Percentiles rank a stretch among this genome's conserved stretches.
These are phyloP conservation scores for Epicoccum nigrum DNA, from an alignment of 2,329 filamentous ascomycete species.

Conservation along the genomic window DNA sequence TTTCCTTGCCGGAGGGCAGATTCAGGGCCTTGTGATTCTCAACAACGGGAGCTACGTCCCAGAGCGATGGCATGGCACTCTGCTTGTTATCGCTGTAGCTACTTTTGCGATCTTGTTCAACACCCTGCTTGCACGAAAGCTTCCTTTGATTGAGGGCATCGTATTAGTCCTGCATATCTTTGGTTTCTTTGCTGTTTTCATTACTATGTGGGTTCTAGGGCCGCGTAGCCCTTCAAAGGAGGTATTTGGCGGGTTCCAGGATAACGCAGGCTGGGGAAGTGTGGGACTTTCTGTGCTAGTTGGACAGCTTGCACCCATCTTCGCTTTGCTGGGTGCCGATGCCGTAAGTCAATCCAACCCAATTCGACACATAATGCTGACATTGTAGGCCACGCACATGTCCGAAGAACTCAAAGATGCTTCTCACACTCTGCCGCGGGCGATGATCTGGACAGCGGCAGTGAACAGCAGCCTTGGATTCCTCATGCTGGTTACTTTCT, in stretches of 20 bases:
- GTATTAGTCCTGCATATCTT: slow-evolving; percentile 53
- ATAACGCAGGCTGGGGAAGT: slow-evolving; percentile 50
- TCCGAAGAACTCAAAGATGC: slow-evolving; percentile 45
- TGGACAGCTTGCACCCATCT: slow-evolving; percentile 5
- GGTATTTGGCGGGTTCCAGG: slow-evolving; percentile 55
- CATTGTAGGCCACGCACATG: slow-evolving; percentile 27
- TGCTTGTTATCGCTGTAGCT: slow-evolving; percentile 52
- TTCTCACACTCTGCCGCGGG: slow-evolving; percentile 44
- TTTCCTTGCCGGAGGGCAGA: slow-evolving; percentile 51
- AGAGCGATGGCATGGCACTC: slow-evolving; percentile 54
- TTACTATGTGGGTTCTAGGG: slow-evolving; percentile 36
- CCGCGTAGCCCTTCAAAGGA: slow-evolving; percentile 45
- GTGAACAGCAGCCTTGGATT: slow-evolving; percentile 10
- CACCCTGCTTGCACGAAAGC: slow-evolving; percentile 15
- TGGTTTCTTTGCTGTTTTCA: slow-evolving; percentile 57
- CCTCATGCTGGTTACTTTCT: slow-evolving; percentile 39
- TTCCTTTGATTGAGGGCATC: background rate
- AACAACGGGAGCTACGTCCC: slow-evolving; percentile 49
- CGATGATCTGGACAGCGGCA: slow-evolving; percentile 49
- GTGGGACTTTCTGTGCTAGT: slow-evolving; percentile 3
- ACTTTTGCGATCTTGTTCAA: slow-evolving; percentile 37
- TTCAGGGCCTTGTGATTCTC: slow-evolving; percentile 46
- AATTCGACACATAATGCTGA: background rate
- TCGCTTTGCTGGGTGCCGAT: slow-evolving; percentile 18
- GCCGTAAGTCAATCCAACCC: slow-evolving; percentile 19